Evolutionary conservation across 192 early-diverging fungal species (phyloP), one percentile per base, ranked within the genome.

Genomic region (Backusella circina): DNA sequence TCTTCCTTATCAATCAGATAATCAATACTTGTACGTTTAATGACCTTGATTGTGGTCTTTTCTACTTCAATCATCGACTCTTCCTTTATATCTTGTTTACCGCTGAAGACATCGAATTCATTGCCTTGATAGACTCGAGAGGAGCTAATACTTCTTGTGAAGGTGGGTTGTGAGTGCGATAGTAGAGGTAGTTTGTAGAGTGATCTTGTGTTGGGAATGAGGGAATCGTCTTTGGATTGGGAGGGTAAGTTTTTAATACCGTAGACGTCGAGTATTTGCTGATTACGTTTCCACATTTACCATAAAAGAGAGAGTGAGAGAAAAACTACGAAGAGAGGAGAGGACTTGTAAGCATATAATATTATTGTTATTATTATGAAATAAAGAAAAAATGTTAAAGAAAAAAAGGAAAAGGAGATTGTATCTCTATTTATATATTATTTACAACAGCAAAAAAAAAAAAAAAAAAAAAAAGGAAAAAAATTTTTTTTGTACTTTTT

Each of bases 201-300:
- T 3, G 21, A 57, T 10, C 0, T 1, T 21, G 21, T 61, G 7
- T 28, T 23, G 21, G 0, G 6, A 61, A 61, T 61, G 8, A 61
- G 10, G 1, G 23, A 61, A 61, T 61, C 54, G 23, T 69, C 67
- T 26, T 23, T 67, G 65, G 33, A 67, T 15, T 67, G 65, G 31
- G 26, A 33, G 13, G 64, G 31, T 31, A 67, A 21, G 9, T 32
- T 31, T 18, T 31, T 67, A 31, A 18, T 67, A 15, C 38, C 21
- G 7, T 69, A 69, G 2, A 69, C 35, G 26, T 69, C 67, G 2
- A 69, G 9, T 41, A 39, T 23, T 23, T 26, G 67, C 13, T 37
- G 23, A 26, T 69, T 37, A 41, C 67, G 32, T 36, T 69, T 69
- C 67, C 67, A 69, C 67, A 69, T 69, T 39, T 8, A 32, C 33